Base-by-base conservation (phyloP, 371 early-diverging fungal genomes). In the Actinomucor elegans region DNA sequence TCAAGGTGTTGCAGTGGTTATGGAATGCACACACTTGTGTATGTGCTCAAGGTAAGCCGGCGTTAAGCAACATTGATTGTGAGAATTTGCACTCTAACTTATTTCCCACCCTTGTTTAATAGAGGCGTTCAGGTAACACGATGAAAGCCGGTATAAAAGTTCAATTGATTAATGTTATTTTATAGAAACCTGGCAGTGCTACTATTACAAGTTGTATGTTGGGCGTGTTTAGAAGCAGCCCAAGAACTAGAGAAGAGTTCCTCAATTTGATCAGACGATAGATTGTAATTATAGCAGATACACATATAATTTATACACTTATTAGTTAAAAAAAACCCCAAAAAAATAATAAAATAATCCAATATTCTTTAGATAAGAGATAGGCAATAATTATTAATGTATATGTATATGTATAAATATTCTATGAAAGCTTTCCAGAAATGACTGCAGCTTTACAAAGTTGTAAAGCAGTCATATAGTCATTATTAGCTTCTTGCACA, bases 201-300 rank as follows among this genome's bases (percentile, higher is more conserved):
- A 99, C 99, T 20, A 86, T 94, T 37, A 99, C 99, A 31, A 88
- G 88, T 57, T 94, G 89, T 52, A 99, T 97, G 97, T 79, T 97
- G 56, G 99, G 99, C 42, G 84, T 79, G 27, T 99, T 99, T 75
- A 79, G 96, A 36, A 81, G 88, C 38, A 89, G 94, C 53, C 90
- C 90, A 36, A 92, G 94, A 76, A 98, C 98, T 15, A 76, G 99
- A 43, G 97, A 97, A 60, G 99, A 98, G 70, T 98, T 97, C 78
- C 77, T 98, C 53, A 83, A 87, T 5, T 71, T 91, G 48, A 88
- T 90, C 46, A 77, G 69, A 55, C 58, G 71, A 45, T 79, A 63
- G 29, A 42, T 9, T 14, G 31, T 27, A 52, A 14, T n/a, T n/a
- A n/a, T n/a, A n/a, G n/a, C n/a, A n/a, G 34, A 48, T 35, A 52